Percentiles rank a stretch among this genome's conserved stretches.
Conservation (phyloP, 768 basidiomycete species). For the Amanita fuliginea region DNA sequence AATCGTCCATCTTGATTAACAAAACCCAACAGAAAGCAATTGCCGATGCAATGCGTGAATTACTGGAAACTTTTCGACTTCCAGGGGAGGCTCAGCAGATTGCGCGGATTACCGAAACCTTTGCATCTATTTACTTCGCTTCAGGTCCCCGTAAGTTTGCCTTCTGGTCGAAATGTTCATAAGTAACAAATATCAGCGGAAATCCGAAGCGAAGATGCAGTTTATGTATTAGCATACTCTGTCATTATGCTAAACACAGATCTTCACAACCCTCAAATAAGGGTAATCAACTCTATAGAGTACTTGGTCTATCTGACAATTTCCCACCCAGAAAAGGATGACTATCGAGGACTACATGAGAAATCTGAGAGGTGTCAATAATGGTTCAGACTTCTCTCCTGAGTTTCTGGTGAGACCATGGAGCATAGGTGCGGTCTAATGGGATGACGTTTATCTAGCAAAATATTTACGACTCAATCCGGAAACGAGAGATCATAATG, state of each 20-base stretch:
- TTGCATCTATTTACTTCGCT: constrained; percentile 85
- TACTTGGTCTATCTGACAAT: not conserved
- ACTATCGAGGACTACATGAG: constrained; percentile 86
- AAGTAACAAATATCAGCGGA: constrained; percentile 36
- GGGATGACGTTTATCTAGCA: constrained; percentile 35
- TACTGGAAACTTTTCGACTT: constrained; percentile 87
- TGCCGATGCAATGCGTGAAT: constrained; percentile 91
- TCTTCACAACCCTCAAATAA: constrained; percentile 86
- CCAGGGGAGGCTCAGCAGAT: constrained; percentile 97
- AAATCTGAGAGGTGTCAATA: constrained; percentile 91
- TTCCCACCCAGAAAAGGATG: constrained; percentile 84
- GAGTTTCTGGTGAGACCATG: constrained; percentile 64
- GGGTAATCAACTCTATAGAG: constrained; percentile 30
- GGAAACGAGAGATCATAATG: constrained; percentile 91
- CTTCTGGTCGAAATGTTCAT: constrained; percentile 1
- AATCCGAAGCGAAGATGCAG: constrained; percentile 84
- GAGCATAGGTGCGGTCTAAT: not conserved
- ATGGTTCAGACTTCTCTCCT: constrained; percentile 67
- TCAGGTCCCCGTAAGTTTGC: constrained; percentile 56
- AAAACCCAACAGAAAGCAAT: constrained; percentile 63
- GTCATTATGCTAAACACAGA: constrained; percentile 99
- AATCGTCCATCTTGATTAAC: not conserved
- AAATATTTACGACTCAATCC: constrained; percentile 88
- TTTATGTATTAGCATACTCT: constrained; percentile 89
- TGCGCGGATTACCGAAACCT: constrained; percentile 85